phyloP scores from a whole-genome alignment of 306 rosid species.

The Prunus dulcis region DNA sequence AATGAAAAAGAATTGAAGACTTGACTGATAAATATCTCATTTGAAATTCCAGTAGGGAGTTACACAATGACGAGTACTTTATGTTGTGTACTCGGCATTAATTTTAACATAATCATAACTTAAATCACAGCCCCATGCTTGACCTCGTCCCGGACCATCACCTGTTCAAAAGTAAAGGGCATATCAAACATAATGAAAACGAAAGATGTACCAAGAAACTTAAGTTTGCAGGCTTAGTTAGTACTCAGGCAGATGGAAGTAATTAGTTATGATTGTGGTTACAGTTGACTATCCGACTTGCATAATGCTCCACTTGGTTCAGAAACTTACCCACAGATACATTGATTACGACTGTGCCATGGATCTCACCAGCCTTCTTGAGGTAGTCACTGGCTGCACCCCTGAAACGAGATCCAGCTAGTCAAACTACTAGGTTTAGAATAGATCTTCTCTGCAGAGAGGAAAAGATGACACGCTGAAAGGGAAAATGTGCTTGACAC shows the following conservation, averaged over 20 bases:
- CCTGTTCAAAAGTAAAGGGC: slow-evolving; percentile 39
- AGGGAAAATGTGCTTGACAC: neutral
- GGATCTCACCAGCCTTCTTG: slow-evolving; percentile 79
- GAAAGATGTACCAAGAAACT: neutral
- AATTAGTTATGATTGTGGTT: neutral
- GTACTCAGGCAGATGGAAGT: neutral
- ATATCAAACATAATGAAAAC: neutral
- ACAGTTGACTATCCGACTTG: neutral
- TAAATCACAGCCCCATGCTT: slow-evolving; percentile 94
- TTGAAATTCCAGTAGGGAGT: neutral
- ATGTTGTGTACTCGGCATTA: slow-evolving; percentile 87
- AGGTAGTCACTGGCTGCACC: slow-evolving; percentile 70
- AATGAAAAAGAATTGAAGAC: neutral
- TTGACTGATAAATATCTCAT: neutral
- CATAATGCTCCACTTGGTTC: neutral
- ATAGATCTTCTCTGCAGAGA: neutral
- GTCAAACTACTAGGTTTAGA: neutral
- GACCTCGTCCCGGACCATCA: slow-evolving; percentile 70
- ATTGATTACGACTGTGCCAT: slow-evolving; percentile 64
- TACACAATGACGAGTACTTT: neutral
- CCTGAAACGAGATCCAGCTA: slow-evolving; percentile 39
- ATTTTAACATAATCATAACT: slow-evolving; percentile 87
- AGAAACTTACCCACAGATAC: slow-evolving; percentile 68
- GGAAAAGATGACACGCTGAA: slow-evolving; percentile 35
- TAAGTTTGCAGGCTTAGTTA: neutral